Percentiles rank a stretch among this genome's conserved stretches.
phyloP scores from a whole-genome alignment of 2,329 filamentous ascomycete species.

The Beauveria bassiana region DNA sequence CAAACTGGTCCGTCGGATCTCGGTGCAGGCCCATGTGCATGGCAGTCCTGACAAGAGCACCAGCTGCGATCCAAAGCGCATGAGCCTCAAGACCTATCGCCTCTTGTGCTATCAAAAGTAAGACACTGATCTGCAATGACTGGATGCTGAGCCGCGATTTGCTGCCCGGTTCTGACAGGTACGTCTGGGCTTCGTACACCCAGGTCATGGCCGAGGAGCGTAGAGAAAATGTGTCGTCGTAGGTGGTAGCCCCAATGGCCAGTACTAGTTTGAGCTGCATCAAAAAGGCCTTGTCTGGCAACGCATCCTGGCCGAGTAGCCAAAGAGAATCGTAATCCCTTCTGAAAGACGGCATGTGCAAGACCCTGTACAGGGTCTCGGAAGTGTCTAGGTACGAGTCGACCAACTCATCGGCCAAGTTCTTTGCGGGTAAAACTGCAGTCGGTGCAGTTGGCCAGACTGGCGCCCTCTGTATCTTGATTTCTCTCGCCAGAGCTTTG shows the following conservation, averaged over 20 bases:
- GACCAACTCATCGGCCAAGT: slow-evolving; percentile 39
- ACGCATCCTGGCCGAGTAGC: slow-evolving; percentile 28
- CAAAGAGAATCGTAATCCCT: slow-evolving; percentile 44
- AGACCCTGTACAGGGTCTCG: slow-evolving; percentile 39
- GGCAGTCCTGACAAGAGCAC: slow-evolving; percentile 36
- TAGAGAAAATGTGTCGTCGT: slow-evolving; percentile 43
- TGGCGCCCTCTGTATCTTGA: slow-evolving; percentile 42
- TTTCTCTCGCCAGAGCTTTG: slow-evolving; percentile 42
- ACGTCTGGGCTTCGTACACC: slow-evolving; percentile 50
- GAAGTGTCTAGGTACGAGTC: slow-evolving; percentile 40
- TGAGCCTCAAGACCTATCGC: slow-evolving; percentile 30
- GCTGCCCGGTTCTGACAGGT: slow-evolving; percentile 43
- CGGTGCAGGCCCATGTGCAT: slow-evolving; percentile 44
- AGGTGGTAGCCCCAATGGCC: slow-evolving; percentile 46
- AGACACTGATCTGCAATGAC: slow-evolving; percentile 38
- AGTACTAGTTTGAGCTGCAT: slow-evolving; percentile 51
- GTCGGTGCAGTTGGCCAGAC: slow-evolving; percentile 37
- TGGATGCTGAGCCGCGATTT: slow-evolving; percentile 43
- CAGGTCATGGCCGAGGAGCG: slow-evolving; percentile 42
- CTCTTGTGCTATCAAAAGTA: slow-evolving; percentile 37
- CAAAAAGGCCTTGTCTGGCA: slow-evolving; percentile 36
- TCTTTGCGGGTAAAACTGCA: slow-evolving; percentile 37
- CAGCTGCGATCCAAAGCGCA: slow-evolving; percentile 39
- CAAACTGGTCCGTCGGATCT: slow-evolving; percentile 34
- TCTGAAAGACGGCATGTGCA: slow-evolving; percentile 43